Conservation (phyloP, 2,329 filamentous ascomycete species). For the Tolypocladium album region DNA sequence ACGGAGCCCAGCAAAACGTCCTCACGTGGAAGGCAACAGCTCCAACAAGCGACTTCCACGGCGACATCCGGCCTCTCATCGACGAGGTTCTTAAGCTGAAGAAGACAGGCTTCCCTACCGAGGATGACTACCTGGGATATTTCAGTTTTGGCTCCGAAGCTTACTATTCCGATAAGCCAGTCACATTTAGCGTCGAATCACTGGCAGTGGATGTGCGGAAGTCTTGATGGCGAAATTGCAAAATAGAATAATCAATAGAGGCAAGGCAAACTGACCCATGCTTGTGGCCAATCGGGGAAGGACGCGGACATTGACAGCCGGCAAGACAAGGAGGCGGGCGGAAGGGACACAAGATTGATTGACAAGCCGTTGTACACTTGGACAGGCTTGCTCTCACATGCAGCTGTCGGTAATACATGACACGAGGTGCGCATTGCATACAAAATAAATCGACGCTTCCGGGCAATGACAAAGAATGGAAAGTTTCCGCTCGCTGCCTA, state of each 20-base stretch:
- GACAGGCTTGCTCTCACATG: not conserved
- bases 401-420: not conserved
- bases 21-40: constrained; percentile 35
- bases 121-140: constrained; percentile 37
- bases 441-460: not conserved
- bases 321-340: not conserved
- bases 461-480: not conserved
- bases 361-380: not conserved
- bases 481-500: too few relatives aligned
- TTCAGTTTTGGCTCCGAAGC: constrained; percentile 41
- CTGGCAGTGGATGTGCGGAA: constrained; percentile 24
- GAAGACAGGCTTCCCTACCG: constrained; percentile 23
- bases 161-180: constrained; percentile 28
- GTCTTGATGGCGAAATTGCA: not conserved
- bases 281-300: not conserved
- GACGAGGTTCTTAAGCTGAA: constrained; percentile 24
- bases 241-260: not conserved
- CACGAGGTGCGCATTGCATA: not conserved
- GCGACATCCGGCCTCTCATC: constrained; percentile 35
- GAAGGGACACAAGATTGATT: not conserved
- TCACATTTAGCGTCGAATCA: constrained; percentile 35
- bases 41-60: constrained; percentile 28
- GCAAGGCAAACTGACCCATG: too few relatives aligned
- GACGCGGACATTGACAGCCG: not conserved
- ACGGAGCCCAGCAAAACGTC: constrained; percentile 29